Evolutionary conservation across 2,329 filamentous ascomycete genomes (phyloP).

Genomic region (Aureobasidium mangrovei): DNA sequence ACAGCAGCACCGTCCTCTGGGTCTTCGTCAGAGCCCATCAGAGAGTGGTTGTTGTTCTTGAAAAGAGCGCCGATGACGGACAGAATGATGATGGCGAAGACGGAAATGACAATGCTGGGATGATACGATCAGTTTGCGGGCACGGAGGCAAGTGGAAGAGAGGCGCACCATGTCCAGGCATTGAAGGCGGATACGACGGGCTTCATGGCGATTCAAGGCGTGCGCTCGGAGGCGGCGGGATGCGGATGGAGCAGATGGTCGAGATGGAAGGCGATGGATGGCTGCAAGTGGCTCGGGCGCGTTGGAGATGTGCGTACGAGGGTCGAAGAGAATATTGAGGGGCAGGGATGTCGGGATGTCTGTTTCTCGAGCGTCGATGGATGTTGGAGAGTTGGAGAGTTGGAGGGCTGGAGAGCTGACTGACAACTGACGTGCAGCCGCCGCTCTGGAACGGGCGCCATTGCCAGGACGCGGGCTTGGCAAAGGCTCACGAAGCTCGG

Average conservation of each 20-base stretch:
- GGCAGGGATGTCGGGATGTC: no score
- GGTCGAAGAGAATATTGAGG: no score
- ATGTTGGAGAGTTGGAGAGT: no score
- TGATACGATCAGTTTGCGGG: constrained; percentile 18
- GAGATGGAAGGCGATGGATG: neutral
- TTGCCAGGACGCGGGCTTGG: no score
- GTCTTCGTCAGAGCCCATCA: constrained; percentile 63
- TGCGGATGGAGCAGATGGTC: neutral
- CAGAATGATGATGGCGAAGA: constrained; percentile 57
- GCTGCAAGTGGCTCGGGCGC: neutral
- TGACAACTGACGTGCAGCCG: no score
- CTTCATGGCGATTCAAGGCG: constrained; percentile 61
- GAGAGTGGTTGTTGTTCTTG: constrained; percentile 67
- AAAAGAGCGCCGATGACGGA: constrained; percentile 64
- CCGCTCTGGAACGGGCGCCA: no score
- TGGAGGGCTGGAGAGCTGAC: no score
- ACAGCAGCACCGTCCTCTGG: constrained; percentile 62
- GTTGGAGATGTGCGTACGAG: no score
- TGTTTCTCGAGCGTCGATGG: no score
- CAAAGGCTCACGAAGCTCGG: no score
- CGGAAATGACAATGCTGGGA: constrained; percentile 59
- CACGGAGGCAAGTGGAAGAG: no score
- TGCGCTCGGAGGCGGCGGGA: neutral
- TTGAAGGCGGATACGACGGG: constrained; percentile 84
- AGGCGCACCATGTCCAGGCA: constrained; percentile 83